Conservation (phyloP, 1,139 yeast species). For the Suhomyces chickasaworum region DNA sequence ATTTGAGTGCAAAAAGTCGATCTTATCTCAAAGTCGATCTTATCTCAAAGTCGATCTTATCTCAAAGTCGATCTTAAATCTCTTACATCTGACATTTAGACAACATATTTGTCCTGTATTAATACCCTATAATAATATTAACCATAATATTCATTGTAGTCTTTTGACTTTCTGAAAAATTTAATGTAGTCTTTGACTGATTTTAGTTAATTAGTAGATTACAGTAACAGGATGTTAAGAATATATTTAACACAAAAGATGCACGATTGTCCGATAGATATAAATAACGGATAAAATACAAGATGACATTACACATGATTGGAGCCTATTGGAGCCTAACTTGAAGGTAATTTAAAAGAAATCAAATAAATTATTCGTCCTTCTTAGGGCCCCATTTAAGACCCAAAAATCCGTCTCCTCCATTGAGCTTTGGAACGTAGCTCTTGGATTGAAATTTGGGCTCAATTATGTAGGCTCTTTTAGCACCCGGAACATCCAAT, state of each 20-base stretch:
- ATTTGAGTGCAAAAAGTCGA: no score
- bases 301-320: constrained; percentile 6
- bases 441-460: constrained; percentile 51
- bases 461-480: constrained; percentile 70
- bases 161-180: no score
- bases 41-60: no score
- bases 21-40: no score
- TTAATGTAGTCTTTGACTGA: no score
- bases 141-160: not conserved
- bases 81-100: no score
- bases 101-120: constrained; percentile 3
- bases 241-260: constrained; percentile 2
- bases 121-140: not conserved
- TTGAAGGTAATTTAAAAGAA: no score
- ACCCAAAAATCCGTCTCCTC: constrained; percentile 66
- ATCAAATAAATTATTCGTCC: constrained; percentile 39
- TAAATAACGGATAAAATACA: constrained; percentile 5
- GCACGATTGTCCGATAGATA: constrained; percentile 2
- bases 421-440: constrained; percentile 34
- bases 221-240: no score
- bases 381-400: constrained; percentile 84
- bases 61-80: no score
- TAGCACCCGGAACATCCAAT: constrained; percentile 72
- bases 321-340: not conserved
- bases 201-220: no score